Conservation (phyloP, 2,329 filamentous ascomycete genomes). For the Drechslera avenae region DNA sequence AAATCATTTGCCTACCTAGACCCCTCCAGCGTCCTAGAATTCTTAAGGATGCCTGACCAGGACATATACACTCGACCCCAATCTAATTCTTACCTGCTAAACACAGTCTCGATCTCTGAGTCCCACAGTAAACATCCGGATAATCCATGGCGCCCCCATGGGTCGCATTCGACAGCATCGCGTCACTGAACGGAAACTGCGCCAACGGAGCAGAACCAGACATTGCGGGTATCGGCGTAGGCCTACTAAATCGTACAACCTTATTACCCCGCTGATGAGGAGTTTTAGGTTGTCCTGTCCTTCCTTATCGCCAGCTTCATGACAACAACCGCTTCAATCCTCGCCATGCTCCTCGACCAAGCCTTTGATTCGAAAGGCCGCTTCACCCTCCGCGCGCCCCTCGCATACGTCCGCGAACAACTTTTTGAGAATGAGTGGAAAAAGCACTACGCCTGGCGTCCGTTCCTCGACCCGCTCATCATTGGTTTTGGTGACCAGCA, state of each 20-base stretch:
- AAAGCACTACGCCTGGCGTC: slow-evolving; percentile 38
- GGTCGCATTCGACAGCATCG: slow-evolving; percentile 35
- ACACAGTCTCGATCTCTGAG: too few species aligned
- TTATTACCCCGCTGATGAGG: neutral
- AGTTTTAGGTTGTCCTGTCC: slow-evolving; percentile 35
- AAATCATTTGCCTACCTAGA: too few species aligned
- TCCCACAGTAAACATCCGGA: too few species aligned
- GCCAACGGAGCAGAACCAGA: slow-evolving; percentile 35
- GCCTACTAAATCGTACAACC: neutral
- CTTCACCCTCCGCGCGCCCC: slow-evolving; percentile 25
- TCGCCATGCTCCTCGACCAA: slow-evolving; percentile 43
- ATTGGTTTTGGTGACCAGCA: slow-evolving; percentile 42
- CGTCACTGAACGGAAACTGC: slow-evolving; percentile 28
- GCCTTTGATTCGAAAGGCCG: slow-evolving; percentile 33
- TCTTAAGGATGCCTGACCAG: too few species aligned
- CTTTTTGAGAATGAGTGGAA: slow-evolving; percentile 37
- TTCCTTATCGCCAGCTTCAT: slow-evolving; percentile 39
- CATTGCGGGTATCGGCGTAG: slow-evolving; percentile 38
- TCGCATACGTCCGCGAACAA: slow-evolving; percentile 31
- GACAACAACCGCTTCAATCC: slow-evolving; percentile 37
- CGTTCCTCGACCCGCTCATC: slow-evolving; percentile 39
- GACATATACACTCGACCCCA: too few species aligned
- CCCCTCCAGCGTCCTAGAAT: too few species aligned
- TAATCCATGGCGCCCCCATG: slow-evolving; percentile 33
- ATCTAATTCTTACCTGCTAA: too few species aligned